These are phyloP conservation scores for Laguncularia racemosa DNA, from an alignment of 345 rosid species.

Conservation along the genomic window DNA sequence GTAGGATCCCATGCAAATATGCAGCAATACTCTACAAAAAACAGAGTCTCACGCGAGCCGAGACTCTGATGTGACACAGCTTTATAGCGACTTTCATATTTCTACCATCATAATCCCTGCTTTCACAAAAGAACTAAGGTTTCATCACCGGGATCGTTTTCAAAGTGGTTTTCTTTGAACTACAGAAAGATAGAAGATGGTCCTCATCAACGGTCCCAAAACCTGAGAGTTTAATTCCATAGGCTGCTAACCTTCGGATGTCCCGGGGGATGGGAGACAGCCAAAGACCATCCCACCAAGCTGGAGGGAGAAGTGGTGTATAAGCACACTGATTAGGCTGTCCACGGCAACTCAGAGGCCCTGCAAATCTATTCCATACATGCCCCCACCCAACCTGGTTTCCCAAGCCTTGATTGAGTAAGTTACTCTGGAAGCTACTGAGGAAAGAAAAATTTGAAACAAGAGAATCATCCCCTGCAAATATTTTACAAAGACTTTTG, in stretches of 20 bases:
- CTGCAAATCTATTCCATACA: conserved; percentile 90
- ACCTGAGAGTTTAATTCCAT: conserved; percentile 70
- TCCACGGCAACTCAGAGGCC: conserved; percentile 75
- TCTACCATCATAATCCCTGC: no score
- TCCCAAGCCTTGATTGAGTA: conserved; percentile 58
- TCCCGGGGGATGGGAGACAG: conserved; percentile 84
- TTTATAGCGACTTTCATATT: no score
- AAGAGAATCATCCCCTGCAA: conserved; percentile 53
- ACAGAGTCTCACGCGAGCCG: no score
- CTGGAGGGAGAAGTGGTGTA: conserved; percentile 90
- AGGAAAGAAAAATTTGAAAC: conserved; percentile 54
- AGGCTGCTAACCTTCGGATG: conserved; percentile 48
- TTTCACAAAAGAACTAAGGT: neutral
- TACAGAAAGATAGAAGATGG: conserved; percentile 51
- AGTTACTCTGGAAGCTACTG: conserved; percentile 82
- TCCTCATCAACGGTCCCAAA: conserved; percentile 66
- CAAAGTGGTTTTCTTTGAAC: conserved; percentile 41
- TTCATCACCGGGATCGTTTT: conserved; percentile 42
- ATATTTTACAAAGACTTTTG: neutral
- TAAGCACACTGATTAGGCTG: conserved; percentile 78
- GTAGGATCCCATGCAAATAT: no score
- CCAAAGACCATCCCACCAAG: conserved; percentile 98
- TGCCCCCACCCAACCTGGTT: conserved; percentile 96
- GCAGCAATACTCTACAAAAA: no score
- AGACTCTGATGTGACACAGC: no score